These are phyloP conservation scores for Mentha longifolia DNA, from an alignment of 257 asterid species.

Conservation along the genomic window DNA sequence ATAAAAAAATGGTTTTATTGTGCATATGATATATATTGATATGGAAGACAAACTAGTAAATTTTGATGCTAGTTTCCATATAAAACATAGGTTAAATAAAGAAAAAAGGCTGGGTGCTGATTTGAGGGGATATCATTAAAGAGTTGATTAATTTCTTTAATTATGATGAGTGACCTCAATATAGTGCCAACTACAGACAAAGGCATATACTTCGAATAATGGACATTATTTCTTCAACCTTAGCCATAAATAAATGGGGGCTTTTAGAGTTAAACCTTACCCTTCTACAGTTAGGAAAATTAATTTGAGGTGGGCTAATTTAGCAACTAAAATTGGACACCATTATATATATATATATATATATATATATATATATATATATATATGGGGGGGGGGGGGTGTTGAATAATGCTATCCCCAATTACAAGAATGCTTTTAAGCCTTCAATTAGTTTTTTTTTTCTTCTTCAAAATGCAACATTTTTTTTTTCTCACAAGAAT, in stretches of 20 bases:
- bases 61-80: background rate
- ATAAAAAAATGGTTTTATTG: too few relatives aligned
- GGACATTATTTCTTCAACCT: background rate
- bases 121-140: conserved; percentile 23
- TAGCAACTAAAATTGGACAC: background rate
- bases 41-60: background rate
- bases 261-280: background rate
- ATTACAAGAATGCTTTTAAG: background rate
- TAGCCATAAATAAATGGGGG: background rate
- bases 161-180: conserved; percentile 20
- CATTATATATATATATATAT: too few relatives aligned
- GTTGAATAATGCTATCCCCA: background rate
- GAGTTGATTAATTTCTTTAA: conserved; percentile 19
- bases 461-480: background rate
- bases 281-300: background rate
- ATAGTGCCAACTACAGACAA: conserved; percentile 34
- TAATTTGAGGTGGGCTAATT: background rate
- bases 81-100: background rate
- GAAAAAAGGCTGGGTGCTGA: background rate
- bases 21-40: background rate
- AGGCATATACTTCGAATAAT: conserved; percentile 27
- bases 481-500: background rate
- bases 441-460: background rate
- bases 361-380: too few relatives aligned
- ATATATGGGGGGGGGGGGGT: background rate